phyloP scores from a whole-genome alignment of 2,329 filamentous ascomycete species.

The Beauveria rudraprayagi region DNA sequence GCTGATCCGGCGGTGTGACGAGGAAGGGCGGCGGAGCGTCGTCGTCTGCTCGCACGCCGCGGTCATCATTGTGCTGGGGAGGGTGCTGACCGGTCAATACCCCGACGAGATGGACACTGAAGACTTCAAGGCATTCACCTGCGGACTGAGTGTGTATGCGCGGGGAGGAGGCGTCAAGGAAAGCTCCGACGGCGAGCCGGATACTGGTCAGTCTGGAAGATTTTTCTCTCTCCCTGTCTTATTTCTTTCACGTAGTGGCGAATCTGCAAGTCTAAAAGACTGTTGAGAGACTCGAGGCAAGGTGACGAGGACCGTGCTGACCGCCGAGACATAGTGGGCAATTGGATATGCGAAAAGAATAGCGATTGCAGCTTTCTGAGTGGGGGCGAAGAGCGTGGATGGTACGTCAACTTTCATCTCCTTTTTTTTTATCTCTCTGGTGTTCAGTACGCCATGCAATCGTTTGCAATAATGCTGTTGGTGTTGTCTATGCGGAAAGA shows the following conservation, averaged over 20 bases:
- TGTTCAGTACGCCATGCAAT: not conserved
- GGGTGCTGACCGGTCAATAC: constrained; percentile 70
- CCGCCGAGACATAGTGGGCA: constrained; percentile 41
- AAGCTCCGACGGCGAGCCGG: not conserved
- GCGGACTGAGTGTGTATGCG: constrained; percentile 61
- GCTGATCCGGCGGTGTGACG: constrained; percentile 66
- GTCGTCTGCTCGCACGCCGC: constrained; percentile 87
- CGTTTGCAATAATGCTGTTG: not conserved
- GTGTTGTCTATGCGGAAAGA: not conserved
- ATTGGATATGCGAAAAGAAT: constrained; percentile 73
- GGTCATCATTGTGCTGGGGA: constrained; percentile 75
- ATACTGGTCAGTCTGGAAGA: constrained; percentile 2
- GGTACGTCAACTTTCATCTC: constrained; percentile 45
- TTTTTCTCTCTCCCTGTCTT: not conserved
- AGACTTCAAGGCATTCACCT: constrained; percentile 81
- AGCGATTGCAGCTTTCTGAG: constrained; percentile 79
- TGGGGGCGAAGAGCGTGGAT: constrained; percentile 78
- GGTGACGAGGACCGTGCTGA: constrained; percentile 22
- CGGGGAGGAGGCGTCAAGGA: not conserved
- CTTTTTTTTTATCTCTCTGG: not conserved
- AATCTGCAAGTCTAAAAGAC: not conserved
- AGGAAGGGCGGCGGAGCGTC: constrained; percentile 59
- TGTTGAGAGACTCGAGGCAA: not conserved
- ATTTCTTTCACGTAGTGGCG: not conserved
- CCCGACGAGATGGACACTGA: constrained; percentile 63